Conservation (phyloP, 2,329 filamentous ascomycete genomes). For the Fusarium buharicum region DNA sequence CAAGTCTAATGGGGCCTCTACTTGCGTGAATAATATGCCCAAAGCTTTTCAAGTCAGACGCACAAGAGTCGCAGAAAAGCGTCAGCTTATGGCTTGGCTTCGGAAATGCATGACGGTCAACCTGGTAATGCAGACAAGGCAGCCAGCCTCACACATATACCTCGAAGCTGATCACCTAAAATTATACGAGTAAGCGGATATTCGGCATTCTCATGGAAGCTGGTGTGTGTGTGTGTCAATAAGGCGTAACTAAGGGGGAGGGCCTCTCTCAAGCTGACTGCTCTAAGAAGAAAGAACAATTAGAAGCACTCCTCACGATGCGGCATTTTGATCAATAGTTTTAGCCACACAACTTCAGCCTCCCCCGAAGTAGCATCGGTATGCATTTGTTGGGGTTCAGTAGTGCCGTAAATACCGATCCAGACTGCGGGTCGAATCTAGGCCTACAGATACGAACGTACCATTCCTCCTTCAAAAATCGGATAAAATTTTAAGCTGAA, state of each 20-base stretch:
- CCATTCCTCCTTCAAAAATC: too few relatives aligned
- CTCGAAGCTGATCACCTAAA: too few relatives aligned
- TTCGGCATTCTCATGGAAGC: not conserved
- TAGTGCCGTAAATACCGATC: slow-evolving; percentile 6
- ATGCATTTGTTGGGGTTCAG: slow-evolving; percentile 2
- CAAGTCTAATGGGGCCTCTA: too few relatives aligned
- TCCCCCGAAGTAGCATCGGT: not conserved
- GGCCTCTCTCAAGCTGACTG: not conserved
- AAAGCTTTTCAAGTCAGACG: too few relatives aligned
- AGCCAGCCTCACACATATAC: too few relatives aligned
- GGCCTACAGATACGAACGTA: not conserved
- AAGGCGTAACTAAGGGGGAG: not conserved
- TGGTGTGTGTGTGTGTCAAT: too few relatives aligned
- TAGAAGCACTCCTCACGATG: not conserved
- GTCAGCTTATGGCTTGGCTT: too few relatives aligned
- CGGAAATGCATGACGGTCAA: too few relatives aligned
- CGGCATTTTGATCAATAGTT: not conserved
- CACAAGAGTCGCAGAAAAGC: too few relatives aligned
- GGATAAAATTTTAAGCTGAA: too few relatives aligned
- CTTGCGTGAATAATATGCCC: too few relatives aligned
- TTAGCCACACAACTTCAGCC: slow-evolving; percentile 14
- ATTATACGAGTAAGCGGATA: slow-evolving; percentile 4
- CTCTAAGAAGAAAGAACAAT: not conserved
- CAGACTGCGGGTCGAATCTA: not conserved
- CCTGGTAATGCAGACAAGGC: too few relatives aligned